Evolutionary conservation across 345 rosid genomes (phyloP).

Genomic region (Rhizophora apiculata): DNA sequence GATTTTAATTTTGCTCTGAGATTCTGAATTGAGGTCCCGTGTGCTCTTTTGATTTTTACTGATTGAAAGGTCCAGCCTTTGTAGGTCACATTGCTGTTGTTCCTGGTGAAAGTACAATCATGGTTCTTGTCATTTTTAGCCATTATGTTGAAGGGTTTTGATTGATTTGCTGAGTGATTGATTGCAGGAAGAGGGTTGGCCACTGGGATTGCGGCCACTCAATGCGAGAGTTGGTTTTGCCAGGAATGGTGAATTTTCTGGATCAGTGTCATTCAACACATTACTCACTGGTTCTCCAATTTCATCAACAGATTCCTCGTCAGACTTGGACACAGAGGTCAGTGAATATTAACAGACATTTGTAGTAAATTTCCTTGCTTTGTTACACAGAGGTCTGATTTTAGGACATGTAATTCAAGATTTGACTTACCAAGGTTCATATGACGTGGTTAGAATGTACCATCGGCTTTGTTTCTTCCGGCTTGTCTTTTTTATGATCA

Average conservation of each 20-base stretch:
- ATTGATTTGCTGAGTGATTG: slow-evolving; percentile 3
- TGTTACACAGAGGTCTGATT: background rate
- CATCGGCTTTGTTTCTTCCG: slow-evolving; percentile 9
- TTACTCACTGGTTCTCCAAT: slow-evolving; percentile 45
- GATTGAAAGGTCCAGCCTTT: slow-evolving; percentile 7
- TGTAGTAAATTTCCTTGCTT: background rate
- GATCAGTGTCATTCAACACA: slow-evolving; percentile 47
- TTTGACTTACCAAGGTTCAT: background rate
- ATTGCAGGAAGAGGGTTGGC: slow-evolving; percentile 51
- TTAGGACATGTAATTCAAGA: background rate
- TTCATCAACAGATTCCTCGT: slow-evolving; percentile 26
- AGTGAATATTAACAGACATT: slow-evolving; percentile 25
- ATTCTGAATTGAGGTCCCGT: slow-evolving; percentile 14
- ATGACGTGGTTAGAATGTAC: background rate
- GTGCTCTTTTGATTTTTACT: slow-evolving; percentile 20
- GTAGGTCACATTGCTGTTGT: slow-evolving; percentile 13
- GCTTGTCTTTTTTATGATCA: slow-evolving; percentile 10
- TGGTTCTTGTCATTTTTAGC: background rate
- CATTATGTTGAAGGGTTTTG: background rate
- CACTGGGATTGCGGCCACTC: slow-evolving; percentile 50
- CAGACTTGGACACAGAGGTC: slow-evolving; percentile 64
- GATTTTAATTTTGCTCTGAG: slow-evolving; percentile 1
- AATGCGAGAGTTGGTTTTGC: slow-evolving; percentile 34
- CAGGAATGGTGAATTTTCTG: slow-evolving; percentile 33
- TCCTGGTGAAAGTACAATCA: slow-evolving; percentile 13